Percentiles rank a stretch among this genome's conserved stretches.
Evolutionary conservation across 176 grass and related monocot species (phyloP).

Genomic region (Ensete ventricosum): DNA sequence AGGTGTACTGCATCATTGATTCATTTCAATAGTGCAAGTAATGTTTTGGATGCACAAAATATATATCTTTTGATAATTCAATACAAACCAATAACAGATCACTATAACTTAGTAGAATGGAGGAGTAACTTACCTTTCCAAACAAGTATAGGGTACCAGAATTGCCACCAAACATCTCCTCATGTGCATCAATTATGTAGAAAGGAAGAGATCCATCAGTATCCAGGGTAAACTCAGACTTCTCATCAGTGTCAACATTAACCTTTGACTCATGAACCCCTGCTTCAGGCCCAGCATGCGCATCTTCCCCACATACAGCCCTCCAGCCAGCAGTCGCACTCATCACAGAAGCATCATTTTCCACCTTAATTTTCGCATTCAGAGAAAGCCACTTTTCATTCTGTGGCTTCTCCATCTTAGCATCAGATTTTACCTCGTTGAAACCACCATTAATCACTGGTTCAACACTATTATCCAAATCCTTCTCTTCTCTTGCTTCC

Average conservation of each 20-base stretch:
- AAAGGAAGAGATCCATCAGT: conserved; percentile 63
- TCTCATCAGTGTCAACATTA: conserved; percentile 38
- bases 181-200: conserved; percentile 91
- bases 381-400: conserved; percentile 38
- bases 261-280: conserved; percentile 22
- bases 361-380: conserved; percentile 53
- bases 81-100: not conserved
- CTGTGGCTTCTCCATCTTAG: conserved; percentile 31
- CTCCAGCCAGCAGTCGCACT: conserved; percentile 68
- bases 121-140: conserved; percentile 59
- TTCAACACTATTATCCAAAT: conserved; percentile 18
- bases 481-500: conserved; percentile 24
- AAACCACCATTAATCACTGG: conserved; percentile 16
- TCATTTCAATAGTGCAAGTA: too few relatives aligned
- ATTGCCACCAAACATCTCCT: conserved; percentile 77
- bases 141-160: conserved; percentile 80
- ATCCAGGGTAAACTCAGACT: conserved; percentile 58
- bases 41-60: too few relatives aligned
- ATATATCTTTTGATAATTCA: not conserved
- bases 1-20: too few relatives aligned
- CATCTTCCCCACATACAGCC: conserved; percentile 37
- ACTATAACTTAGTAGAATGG: not conserved
- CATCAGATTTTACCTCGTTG: conserved; percentile 31
- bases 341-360: conserved; percentile 26
- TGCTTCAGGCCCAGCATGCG: conserved; percentile 25